Conservation (phyloP, 345 rosid species). For the Populus euphratica region DNA sequence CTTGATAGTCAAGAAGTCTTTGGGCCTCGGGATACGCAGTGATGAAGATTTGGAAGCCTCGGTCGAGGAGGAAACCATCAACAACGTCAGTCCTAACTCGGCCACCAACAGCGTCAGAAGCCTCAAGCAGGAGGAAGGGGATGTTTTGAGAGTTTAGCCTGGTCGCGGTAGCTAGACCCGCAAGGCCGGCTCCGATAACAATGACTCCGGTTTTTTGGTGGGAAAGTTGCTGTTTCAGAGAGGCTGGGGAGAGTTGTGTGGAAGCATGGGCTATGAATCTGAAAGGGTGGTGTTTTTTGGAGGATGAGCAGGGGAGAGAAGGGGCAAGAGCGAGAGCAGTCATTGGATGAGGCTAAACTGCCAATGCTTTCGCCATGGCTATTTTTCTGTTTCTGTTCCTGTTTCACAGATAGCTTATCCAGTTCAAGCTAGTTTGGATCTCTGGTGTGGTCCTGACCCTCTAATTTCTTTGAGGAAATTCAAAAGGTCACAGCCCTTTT, state of each 20-base stretch:
- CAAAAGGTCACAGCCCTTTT: too few species aligned
- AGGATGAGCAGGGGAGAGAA: conserved; percentile 10
- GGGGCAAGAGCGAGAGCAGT: neutral
- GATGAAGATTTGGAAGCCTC: conserved; percentile 97
- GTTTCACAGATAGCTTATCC: neutral
- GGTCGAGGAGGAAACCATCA: conserved; percentile 79
- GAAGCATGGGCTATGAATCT: conserved; percentile 15
- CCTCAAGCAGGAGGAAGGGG: conserved; percentile 71
- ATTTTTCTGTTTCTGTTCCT: neutral
- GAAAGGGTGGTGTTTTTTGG: conserved; percentile 6
- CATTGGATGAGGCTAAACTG: neutral
- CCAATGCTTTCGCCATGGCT: neutral
- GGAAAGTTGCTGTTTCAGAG: neutral
- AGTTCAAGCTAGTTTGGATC: too few species aligned
- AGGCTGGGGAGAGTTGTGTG: conserved; percentile 13
- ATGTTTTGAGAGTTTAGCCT: conserved; percentile 48
- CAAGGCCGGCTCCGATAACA: conserved; percentile 78
- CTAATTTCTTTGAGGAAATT: too few species aligned
- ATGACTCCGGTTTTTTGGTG: conserved; percentile 42
- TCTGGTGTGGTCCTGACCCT: too few species aligned
- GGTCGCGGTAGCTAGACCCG: conserved; percentile 87
- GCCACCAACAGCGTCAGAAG: conserved; percentile 83
- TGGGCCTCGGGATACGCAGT: conserved; percentile 89
- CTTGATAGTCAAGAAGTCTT: conserved; percentile 59
- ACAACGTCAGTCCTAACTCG: conserved; percentile 80